Conservation (phyloP, 169 alveolate genomes). For the Perkinsus olseni region DNA sequence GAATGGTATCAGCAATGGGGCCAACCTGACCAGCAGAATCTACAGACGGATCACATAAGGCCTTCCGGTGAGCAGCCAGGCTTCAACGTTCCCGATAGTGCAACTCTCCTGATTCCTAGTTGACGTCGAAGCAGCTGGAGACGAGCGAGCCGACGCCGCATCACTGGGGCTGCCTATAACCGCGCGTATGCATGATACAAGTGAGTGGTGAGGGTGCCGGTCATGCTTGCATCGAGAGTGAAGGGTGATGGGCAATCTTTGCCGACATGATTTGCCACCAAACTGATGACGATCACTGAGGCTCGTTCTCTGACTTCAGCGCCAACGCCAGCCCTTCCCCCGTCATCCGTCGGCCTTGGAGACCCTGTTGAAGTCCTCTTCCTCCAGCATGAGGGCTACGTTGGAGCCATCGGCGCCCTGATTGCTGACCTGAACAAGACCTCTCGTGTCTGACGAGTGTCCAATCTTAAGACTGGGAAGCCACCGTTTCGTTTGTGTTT, state of each 20-base stretch:
- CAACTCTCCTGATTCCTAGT: too few relatives aligned
- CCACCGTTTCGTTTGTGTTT: too few relatives aligned
- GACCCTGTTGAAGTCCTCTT: constrained; percentile 34
- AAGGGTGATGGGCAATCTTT: too few relatives aligned
- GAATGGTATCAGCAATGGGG: constrained; percentile 2
- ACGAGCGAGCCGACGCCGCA: background rate
- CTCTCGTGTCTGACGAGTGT: background rate
- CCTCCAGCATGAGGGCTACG: constrained; percentile 53
- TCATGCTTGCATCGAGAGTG: too few relatives aligned
- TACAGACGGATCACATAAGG: background rate
- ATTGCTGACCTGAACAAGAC: constrained; percentile 14
- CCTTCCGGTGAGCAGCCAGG: too few relatives aligned
- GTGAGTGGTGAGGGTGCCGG: too few relatives aligned
- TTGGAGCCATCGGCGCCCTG: constrained; percentile 74
- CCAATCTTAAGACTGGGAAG: too few relatives aligned
- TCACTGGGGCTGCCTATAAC: background rate
- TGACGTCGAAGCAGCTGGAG: too few relatives aligned
- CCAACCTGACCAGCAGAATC: background rate
- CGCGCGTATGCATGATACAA: background rate
- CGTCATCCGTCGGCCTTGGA: background rate
- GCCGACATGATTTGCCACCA: too few relatives aligned
- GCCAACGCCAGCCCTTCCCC: background rate
- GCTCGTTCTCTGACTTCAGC: too few relatives aligned
- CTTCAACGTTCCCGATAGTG: too few relatives aligned
- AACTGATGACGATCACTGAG: too few relatives aligned